Evolutionary conservation across 192 early-diverging fungal genomes (phyloP).

Genomic region (Backusella macrospora): DNA sequence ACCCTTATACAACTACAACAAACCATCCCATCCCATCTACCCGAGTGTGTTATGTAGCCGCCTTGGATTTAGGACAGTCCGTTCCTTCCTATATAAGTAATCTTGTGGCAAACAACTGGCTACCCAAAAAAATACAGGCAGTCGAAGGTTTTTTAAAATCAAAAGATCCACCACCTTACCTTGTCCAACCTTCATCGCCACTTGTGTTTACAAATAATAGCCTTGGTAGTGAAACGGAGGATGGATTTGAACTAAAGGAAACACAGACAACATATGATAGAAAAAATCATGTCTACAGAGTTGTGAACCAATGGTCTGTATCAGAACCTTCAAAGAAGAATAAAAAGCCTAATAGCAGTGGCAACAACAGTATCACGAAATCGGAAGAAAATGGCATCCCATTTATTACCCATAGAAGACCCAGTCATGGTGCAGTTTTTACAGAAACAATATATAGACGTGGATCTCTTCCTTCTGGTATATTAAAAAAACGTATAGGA

Average conservation of each 20-base stretch:
- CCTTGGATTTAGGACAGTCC: conserved; percentile 49
- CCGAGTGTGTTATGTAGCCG: conserved; percentile 49
- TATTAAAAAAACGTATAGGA: conserved; percentile 1
- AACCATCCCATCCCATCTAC: conserved; percentile 58
- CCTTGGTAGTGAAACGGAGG: conserved; percentile 1
- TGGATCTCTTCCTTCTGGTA: background rate
- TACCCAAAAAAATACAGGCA: conserved; percentile 47
- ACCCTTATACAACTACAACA: conserved; percentile 53
- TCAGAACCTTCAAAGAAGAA: background rate
- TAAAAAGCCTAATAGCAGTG: no score
- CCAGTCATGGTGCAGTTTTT: background rate
- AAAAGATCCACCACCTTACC: conserved; percentile 46
- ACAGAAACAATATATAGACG: background rate
- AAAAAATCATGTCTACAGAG: background rate
- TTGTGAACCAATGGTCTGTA: background rate
- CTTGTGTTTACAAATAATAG: conserved; percentile 37
- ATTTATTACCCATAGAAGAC: background rate
- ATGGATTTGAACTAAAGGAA: background rate
- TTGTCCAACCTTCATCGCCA: conserved; percentile 32
- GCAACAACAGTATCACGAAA: background rate
- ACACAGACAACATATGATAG: conserved; percentile 13
- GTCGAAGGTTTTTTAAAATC: conserved; percentile 48
- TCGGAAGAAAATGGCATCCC: background rate
- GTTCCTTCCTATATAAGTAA: conserved; percentile 53
- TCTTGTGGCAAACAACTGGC: conserved; percentile 39